phyloP scores from a whole-genome alignment of 331 rosid genomes.

The Phaseolus coccineus region DNA sequence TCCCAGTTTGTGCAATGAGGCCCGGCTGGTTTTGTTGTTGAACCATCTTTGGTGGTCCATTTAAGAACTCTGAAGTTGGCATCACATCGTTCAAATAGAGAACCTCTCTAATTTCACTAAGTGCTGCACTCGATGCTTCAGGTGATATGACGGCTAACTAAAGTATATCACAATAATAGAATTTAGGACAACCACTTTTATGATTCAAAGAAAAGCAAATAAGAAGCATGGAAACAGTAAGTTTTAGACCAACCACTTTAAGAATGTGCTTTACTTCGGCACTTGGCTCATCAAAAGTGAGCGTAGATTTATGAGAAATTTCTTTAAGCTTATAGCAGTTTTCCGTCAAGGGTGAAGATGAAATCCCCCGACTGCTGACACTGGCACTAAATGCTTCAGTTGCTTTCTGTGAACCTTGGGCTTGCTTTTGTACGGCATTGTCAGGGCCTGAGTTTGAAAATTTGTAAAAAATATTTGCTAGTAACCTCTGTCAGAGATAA shows the following conservation, averaged over 20 bases:
- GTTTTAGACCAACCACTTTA: constrained; percentile 49
- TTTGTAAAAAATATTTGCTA: constrained; percentile 18
- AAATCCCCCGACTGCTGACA: constrained; percentile 28
- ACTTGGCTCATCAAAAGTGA: constrained; percentile 27
- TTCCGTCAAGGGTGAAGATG: constrained; percentile 37
- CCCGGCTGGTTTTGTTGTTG: constrained; percentile 12
- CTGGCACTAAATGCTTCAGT: constrained; percentile 23
- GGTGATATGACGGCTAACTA: constrained; percentile 46
- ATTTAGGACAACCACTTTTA: constrained; percentile 11
- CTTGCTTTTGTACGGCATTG: constrained; percentile 17
- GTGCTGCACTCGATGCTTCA: constrained; percentile 35
- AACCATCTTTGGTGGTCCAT: constrained; percentile 3
- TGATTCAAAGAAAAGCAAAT: background rate
- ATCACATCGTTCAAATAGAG: constrained; percentile 35
- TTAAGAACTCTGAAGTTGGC: background rate
- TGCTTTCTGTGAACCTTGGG: constrained; percentile 3
- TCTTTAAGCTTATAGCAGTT: constrained; percentile 19
- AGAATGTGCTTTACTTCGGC: constrained; percentile 46
- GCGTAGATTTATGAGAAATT: constrained; percentile 6
- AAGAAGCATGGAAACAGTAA: background rate
- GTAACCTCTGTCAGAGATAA: constrained; percentile 21
- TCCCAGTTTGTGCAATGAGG: background rate
- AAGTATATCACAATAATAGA: constrained; percentile 26
- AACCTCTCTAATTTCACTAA: constrained; percentile 24
- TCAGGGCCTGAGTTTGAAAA: constrained; percentile 24